Conservation (phyloP, 352 stramenopile species). For the Thalassiosira exigua region DNA sequence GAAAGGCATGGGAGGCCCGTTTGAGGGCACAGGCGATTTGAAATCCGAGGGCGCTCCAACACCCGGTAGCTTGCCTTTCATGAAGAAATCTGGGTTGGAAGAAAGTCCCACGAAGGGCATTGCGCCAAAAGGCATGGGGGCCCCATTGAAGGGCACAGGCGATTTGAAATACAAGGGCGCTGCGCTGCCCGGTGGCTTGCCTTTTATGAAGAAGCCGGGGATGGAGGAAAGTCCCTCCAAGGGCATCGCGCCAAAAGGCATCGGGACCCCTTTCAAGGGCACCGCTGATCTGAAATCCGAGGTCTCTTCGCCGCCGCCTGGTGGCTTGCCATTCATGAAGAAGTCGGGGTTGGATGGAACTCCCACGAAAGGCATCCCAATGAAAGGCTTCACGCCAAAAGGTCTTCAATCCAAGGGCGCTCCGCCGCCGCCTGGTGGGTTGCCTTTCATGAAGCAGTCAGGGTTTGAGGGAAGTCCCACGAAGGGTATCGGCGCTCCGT, state of each 20-base stretch:
- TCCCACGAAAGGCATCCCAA: not conserved
- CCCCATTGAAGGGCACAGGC: not conserved
- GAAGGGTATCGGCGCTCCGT: not conserved
- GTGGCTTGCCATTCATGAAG: not conserved
- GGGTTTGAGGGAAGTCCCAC: no score
- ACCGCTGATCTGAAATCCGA: not conserved
- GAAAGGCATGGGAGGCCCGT: conserved; percentile 5
- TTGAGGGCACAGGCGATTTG: not conserved
- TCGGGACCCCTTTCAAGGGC: conserved; percentile 8
- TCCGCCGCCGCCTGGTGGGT: no score
- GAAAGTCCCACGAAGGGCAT: no score
- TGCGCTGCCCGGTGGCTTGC: not conserved
- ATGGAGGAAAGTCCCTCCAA: no score
- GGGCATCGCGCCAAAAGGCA: not conserved
- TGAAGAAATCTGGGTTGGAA: no score
- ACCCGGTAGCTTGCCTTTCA: no score
- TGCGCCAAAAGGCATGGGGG: no score
- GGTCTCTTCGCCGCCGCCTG: not conserved
- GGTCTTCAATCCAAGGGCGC: not conserved
- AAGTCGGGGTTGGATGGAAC: not conserved
- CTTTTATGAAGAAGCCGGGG: no score
- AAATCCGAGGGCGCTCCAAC: no score
- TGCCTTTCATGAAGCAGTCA: no score
- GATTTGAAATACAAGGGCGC: not conserved
- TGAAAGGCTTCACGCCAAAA: conserved; percentile 1